Evolutionary conservation across 2,329 filamentous ascomycete genomes (phyloP).

Genomic region (Leptographium flavum): DNA sequence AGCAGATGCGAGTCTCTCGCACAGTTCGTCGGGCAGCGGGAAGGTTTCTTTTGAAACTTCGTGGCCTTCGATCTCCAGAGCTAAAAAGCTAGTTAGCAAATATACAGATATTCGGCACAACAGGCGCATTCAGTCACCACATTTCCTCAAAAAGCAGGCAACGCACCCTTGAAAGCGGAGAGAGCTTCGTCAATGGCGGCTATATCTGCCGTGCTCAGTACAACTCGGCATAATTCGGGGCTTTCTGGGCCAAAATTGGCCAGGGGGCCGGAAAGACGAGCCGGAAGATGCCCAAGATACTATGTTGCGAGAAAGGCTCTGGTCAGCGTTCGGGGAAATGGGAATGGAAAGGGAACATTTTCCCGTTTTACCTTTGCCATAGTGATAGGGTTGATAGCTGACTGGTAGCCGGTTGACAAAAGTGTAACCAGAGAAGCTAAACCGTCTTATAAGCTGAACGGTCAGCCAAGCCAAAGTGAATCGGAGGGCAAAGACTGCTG

Average conservation of each 20-base stretch:
- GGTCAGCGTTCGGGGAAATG: no score
- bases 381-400: no score
- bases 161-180: constrained; percentile 15
- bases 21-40: constrained; percentile 22
- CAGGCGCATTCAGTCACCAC: no score
- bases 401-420: no score
- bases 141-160: neutral
- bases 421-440: no score
- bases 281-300: neutral
- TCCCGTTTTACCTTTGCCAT: no score
- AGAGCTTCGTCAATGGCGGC: constrained; percentile 14
- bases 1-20: constrained; percentile 19
- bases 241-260: constrained; percentile 4
- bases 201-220: constrained; percentile 10
- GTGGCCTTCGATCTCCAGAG: constrained; percentile 21
- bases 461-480: no score
- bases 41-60: constrained; percentile 24
- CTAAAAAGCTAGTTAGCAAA: neutral
- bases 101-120: no score
- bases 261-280: constrained; percentile 4
- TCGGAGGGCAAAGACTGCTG: no score
- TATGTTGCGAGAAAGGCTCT: neutral
- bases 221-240: constrained; percentile 4
- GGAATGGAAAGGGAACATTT: no score
- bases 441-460: no score